A percentile compares a stretch with the other conserved stretches of the same genome.
Conservation (phyloP, 495 filamentous ascomycete species). For the Zalerion maritima region DNA sequence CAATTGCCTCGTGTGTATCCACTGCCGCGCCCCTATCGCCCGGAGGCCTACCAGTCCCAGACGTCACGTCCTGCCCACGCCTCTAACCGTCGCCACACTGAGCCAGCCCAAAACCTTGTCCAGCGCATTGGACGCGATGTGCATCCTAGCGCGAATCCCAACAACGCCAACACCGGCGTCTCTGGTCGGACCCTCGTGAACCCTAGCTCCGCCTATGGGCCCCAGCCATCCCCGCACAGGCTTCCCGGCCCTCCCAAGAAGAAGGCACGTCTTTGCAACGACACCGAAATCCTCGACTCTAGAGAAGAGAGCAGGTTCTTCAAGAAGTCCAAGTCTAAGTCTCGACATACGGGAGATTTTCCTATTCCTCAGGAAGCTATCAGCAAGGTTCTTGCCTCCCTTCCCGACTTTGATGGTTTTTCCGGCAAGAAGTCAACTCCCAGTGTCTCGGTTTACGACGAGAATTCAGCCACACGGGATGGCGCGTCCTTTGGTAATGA, state of each 20-base stretch:
- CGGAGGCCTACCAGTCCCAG: slow-evolving; percentile 10
- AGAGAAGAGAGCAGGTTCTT: too few relatives aligned
- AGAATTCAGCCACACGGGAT: too few relatives aligned
- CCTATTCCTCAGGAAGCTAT: slow-evolving; percentile 6
- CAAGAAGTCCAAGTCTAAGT: too few relatives aligned
- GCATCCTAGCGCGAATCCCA: slow-evolving; percentile 6
- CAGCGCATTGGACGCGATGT: slow-evolving; percentile 6
- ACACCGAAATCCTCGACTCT: too few relatives aligned
- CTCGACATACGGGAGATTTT: too few relatives aligned
- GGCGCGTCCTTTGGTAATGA: too few relatives aligned
- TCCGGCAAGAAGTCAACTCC: too few relatives aligned
- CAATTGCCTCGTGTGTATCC: slow-evolving; percentile 28
- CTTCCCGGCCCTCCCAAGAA: too few relatives aligned
- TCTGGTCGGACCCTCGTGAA: not conserved
- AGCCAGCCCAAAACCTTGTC: slow-evolving; percentile 25
- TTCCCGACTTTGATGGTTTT: slow-evolving; percentile 10
- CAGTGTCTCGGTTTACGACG: too few relatives aligned
- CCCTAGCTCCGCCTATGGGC: not conserved
- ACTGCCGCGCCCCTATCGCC: slow-evolving; percentile 32
- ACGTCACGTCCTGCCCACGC: not conserved
- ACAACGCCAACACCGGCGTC: not conserved
- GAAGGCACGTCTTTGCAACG: too few relatives aligned
- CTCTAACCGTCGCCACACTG: slow-evolving; percentile 19
- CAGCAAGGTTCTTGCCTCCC: slow-evolving; percentile 4
- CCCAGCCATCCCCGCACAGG: not conserved